These are phyloP conservation scores for Fennellomyces sp. DNA, from an alignment of 371 early-diverging fungal genomes.

Conservation along the genomic window DNA sequence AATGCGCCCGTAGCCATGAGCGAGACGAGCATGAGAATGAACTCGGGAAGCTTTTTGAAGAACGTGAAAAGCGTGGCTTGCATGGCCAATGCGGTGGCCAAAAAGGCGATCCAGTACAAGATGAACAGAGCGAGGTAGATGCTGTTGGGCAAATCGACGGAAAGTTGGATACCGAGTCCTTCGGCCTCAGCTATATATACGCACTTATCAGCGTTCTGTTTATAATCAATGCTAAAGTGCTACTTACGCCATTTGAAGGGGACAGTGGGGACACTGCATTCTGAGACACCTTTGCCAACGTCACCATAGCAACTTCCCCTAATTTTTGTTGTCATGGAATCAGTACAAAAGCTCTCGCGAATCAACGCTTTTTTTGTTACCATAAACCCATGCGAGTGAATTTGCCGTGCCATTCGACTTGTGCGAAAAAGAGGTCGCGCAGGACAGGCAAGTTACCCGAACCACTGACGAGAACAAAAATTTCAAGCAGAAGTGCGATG, in stretches of 20 bases:
- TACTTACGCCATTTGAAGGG: slow-evolving; percentile 30
- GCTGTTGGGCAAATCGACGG: slow-evolving; percentile 12
- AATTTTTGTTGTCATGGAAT: not conserved
- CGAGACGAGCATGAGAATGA: slow-evolving; percentile 22
- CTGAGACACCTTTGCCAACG: not conserved
- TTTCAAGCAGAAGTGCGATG: slow-evolving; percentile 20
- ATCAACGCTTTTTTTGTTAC: not conserved
- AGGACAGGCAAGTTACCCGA: slow-evolving; percentile 25
- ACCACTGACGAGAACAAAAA: slow-evolving; percentile 27
- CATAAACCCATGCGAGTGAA: slow-evolving; percentile 27
- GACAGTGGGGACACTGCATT: slow-evolving; percentile 27
- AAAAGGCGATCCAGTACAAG: slow-evolving; percentile 46
- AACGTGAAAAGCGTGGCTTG: slow-evolving; percentile 36
- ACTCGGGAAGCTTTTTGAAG: slow-evolving; percentile 34
- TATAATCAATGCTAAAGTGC: not conserved
- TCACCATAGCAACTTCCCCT: slow-evolving; percentile 19
- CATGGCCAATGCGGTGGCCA: slow-evolving; percentile 38
- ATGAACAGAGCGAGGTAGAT: slow-evolving; percentile 42
- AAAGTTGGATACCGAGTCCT: slow-evolving; percentile 7
- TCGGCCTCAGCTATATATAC: slow-evolving; percentile 12
- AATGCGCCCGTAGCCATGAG: slow-evolving; percentile 21
- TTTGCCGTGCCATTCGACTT: slow-evolving; percentile 1
- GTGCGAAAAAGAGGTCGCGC: slow-evolving; percentile 19
- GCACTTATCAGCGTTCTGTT: not conserved
- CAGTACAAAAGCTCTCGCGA: not conserved